Evolutionary conservation across 1,284 basidiomycete genomes (phyloP), one percentile per base, ranked within the genome.

Genomic region (Malassezia yamatoensis): DNA sequence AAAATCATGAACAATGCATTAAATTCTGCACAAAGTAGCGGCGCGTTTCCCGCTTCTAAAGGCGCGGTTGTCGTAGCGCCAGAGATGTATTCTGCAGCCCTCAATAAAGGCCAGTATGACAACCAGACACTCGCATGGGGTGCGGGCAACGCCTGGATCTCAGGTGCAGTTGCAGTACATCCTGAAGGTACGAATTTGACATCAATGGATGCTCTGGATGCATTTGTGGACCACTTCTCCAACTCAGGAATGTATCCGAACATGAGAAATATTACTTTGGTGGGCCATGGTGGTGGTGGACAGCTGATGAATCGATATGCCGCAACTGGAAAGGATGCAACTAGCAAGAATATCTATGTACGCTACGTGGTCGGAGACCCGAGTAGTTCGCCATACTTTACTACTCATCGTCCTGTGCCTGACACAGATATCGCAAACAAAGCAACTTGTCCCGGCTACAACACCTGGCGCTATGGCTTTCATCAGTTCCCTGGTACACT

Each of bases 281-380:
- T 72, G 11, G 72, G 72, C 10, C 72, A 74, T 41, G 72, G 72
- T 10, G 72, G 72, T n/a, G 72, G 72, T 32, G 72, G 61, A 6
- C 72, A 74, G 35, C 51, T 73, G 11, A 66, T 69, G 44, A 65
- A 67, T 40, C 57, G 72, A 12, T 74, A 73, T 49, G 62, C 65
- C 3, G 60, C 64, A 36, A 62, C 72, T 5, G 67, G 69, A 4
- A 63, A 65, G 48, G 53, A 65, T 21, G 41, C 54, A 18, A 58
- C 58, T 2, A 33, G 48, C n/a, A 41, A 36, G 3, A 4, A 56
- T 40, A 21, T 72, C 4, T 40, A 54, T 5, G 56, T 74, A 2
- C 62, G 72, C 1, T 74, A 66, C 46, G 58, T 74, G 45, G 62
- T 61, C 2, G 72, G 70, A 6, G 72, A 74, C 40, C 72, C 72